Conservation (phyloP, 2,329 filamentous ascomycete species). For the Dothideomycetes sp. region DNA sequence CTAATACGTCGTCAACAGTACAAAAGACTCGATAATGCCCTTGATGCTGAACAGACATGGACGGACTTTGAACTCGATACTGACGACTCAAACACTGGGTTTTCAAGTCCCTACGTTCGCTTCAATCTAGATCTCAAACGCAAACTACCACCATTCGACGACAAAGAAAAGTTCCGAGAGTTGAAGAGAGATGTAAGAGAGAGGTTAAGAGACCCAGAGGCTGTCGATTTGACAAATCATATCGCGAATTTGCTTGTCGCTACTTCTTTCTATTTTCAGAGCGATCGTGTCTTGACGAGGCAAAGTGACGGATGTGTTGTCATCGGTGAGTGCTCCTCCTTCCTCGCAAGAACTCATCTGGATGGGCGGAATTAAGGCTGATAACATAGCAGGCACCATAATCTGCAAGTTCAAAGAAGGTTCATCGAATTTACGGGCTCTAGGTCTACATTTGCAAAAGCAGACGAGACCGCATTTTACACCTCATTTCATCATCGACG, state of each 20-base stretch:
- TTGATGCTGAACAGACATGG: slow-evolving; percentile 30
- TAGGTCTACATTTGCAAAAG: neutral
- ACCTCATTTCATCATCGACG: neutral
- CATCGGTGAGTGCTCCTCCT: too few species aligned
- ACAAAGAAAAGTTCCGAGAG: slow-evolving; percentile 26
- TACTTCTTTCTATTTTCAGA: slow-evolving; percentile 31
- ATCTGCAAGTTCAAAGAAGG: slow-evolving; percentile 4
- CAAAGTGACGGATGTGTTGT: neutral
- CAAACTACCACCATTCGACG: slow-evolving; percentile 25
- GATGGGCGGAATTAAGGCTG: too few species aligned
- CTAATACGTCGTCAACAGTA: too few species aligned
- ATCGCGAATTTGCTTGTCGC: slow-evolving; percentile 29
- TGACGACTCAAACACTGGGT: neutral
- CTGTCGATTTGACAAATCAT: slow-evolving; percentile 23
- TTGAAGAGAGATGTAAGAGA: slow-evolving; percentile 27
- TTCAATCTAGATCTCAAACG: slow-evolving; percentile 27
- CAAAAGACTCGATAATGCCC: slow-evolving; percentile 24
- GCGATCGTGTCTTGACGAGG: neutral
- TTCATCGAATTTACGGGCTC: neutral
- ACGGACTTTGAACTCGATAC: slow-evolving; percentile 25
- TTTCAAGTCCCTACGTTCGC: slow-evolving; percentile 23
- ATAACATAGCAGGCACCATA: neutral
- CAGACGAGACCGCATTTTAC: neutral
- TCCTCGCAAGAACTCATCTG: too few species aligned
- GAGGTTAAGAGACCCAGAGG: slow-evolving; percentile 21